Evolutionary conservation across 306 rosid species (phyloP), one percentile per base, ranked within the genome.

Genomic region (Ceratonia siliqua): DNA sequence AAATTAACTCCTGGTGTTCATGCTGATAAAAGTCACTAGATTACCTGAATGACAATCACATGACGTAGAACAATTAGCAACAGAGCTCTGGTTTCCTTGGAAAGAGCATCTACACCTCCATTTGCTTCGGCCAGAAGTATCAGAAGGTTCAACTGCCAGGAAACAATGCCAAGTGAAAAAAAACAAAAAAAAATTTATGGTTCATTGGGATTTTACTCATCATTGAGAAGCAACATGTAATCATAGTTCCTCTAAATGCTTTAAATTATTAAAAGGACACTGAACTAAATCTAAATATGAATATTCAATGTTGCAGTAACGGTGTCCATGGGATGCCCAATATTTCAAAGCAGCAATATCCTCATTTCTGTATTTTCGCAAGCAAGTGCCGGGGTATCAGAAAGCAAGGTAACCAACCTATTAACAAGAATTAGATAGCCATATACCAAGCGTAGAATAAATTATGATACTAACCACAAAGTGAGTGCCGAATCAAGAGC

Each of bases 41-140:
- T 78, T 84, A 94, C 99, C 97, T 77, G 84, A 85, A 62, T 9
- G 86, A 76, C 99, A 94, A 59, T 78, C 85, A 64, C 99, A 94
- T 68, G 97, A 92, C 43, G 90, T 75, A 6, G 99, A 87, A 83
- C 97, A 94, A 78, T 90, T 86, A 45, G 90, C 82, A 36, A 90
- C 76, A 38, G 85, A 72, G 70, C 76, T 86, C 72, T 52, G 88
- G 72, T 81, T 87, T 68, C 85, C 93, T 78, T 79, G 82, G 73
- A 79, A 75, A 35, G 89, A 79, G 78, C 99, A 94, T 84, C 78
- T 83, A 78, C 99, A 94, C n/a, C 75, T 85, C 97, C 99, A 94
- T 68, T 89, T 87, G 69, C 79, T 82, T 61, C 58, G 54, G 66
- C 66, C 75, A 74, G 87, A 78, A 64, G 87, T 11, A 78, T 77